Conservation (phyloP, 495 filamentous ascomycete species). For the Terfezia claveryi region DNA sequence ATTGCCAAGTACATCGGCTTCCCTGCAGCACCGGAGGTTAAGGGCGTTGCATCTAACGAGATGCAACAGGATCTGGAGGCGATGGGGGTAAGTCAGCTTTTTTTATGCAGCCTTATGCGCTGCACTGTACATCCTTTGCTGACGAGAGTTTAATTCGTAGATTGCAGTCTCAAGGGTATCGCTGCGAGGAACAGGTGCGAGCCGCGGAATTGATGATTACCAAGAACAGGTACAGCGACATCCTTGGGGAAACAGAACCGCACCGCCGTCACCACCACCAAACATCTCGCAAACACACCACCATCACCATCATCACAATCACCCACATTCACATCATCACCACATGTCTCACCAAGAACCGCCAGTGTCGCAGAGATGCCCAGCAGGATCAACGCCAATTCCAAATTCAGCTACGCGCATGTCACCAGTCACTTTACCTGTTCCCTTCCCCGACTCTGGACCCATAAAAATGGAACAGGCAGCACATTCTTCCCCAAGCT, state of each 20-base stretch:
- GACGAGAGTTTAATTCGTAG: neutral
- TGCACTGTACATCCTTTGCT: neutral
- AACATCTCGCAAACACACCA: slow-evolving; percentile 11
- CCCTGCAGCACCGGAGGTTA: slow-evolving; percentile 72
- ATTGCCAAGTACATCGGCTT: slow-evolving; percentile 88
- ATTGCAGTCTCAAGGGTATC: slow-evolving; percentile 12
- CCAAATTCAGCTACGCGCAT: neutral
- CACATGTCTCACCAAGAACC: neutral
- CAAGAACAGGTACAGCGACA: slow-evolving; percentile 9
- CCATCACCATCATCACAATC: slow-evolving; percentile 19
- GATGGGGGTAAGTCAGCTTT: slow-evolving; percentile 52
- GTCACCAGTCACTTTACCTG: neutral
- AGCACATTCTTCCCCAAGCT: neutral
- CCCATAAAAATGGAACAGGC: neutral
- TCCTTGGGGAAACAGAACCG: slow-evolving; percentile 10
- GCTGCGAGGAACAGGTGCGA: slow-evolving; percentile 10
- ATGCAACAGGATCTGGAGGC: slow-evolving; percentile 69
- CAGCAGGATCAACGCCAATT: neutral
- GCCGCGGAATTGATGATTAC: slow-evolving; percentile 13
- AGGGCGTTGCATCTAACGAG: slow-evolving; percentile 45
- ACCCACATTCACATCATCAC: neutral
- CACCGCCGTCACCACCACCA: slow-evolving; percentile 17
- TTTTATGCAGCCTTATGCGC: neutral
- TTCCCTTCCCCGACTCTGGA: neutral
- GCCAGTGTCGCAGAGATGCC: neutral